Evolutionary conservation across 805 yeast genomes (phyloP).

Genomic region (Saccharomycopsis fodiens): DNA sequence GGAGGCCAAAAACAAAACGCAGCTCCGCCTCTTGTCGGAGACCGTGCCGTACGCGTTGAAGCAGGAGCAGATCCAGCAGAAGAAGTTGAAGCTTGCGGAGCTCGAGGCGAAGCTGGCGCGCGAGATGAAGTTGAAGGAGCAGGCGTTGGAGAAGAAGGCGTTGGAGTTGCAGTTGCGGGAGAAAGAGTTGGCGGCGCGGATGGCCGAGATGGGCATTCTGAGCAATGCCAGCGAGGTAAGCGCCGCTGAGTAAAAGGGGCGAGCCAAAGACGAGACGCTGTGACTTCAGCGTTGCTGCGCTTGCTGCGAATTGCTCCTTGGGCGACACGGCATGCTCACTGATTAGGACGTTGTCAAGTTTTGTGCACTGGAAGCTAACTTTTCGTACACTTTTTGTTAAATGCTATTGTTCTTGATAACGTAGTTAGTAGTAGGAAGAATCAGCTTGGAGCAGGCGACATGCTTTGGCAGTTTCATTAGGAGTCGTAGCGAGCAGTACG

Average conservation of each 20-base stretch:
- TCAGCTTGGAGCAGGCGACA: no score
- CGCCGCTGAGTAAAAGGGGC: no score
- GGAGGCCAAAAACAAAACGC: conserved; percentile 32
- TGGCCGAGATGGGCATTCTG: conserved; percentile 11
- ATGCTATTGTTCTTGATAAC: background rate
- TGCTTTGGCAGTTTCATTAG: no score
- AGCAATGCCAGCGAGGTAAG: background rate
- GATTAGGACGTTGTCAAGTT: background rate
- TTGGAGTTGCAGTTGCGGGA: conserved; percentile 65
- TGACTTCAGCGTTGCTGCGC: background rate
- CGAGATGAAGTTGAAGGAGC: conserved; percentile 68
- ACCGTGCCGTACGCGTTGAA: conserved; percentile 79
- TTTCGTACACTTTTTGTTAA: background rate
- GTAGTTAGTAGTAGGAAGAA: no score
- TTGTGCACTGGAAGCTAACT: background rate
- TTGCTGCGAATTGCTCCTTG: no score
- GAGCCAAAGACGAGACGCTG: background rate
- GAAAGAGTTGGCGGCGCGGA: conserved; percentile 18
- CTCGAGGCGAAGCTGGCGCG: conserved; percentile 71
- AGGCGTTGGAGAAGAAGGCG: conserved; percentile 67
- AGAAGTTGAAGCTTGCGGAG: conserved; percentile 73
- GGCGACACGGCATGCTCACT: no score
- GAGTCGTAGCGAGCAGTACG: no score
- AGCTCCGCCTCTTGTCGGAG: conserved; percentile 69
- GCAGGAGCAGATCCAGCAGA: conserved; percentile 66